Evolutionary conservation across 805 yeast genomes (phyloP).

Genomic region (Starmerella khaoyaiensis): DNA sequence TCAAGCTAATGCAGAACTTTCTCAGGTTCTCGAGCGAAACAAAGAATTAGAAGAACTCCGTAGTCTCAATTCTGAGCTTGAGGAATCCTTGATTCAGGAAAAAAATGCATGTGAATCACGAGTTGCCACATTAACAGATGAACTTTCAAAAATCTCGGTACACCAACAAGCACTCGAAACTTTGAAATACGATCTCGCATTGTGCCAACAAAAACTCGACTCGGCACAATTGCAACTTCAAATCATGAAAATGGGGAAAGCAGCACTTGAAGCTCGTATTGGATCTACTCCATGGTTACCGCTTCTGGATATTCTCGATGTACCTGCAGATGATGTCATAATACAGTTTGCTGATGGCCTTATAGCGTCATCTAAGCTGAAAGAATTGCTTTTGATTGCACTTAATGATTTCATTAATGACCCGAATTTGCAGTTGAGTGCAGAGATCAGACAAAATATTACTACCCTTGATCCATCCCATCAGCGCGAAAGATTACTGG

Average conservation of each 20-base stretch:
- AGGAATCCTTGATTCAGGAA: constrained; percentile 8
- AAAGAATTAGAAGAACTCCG: constrained; percentile 12
- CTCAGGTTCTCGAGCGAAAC: constrained; percentile 14
- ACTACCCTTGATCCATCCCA: too few relatives aligned
- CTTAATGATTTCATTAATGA: neutral
- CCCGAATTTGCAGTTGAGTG: too few relatives aligned
- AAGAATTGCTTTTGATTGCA: neutral
- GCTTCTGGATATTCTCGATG: constrained; percentile 3
- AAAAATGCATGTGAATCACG: constrained; percentile 1
- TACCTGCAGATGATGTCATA: constrained; percentile 1
- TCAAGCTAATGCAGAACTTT: constrained; percentile 21
- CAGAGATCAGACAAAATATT: too few relatives aligned
- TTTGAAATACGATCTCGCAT: constrained; percentile 1
- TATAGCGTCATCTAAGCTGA: neutral
- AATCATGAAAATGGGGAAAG: constrained; percentile 1
- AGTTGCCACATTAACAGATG: neutral
- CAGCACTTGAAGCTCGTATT: neutral
- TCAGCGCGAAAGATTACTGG: too few relatives aligned
- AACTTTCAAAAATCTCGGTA: neutral
- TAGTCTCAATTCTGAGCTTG: constrained; percentile 12
- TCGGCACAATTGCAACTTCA: constrained; percentile 7
- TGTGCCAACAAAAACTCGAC: neutral
- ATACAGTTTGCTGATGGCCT: constrained; percentile 1
- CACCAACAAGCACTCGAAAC: neutral
- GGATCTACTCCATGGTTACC: constrained; percentile 3